Evolutionary conservation across 805 yeast species (phyloP), one percentile per base, ranked within the genome.

Genomic region (Candida railenensis): DNA sequence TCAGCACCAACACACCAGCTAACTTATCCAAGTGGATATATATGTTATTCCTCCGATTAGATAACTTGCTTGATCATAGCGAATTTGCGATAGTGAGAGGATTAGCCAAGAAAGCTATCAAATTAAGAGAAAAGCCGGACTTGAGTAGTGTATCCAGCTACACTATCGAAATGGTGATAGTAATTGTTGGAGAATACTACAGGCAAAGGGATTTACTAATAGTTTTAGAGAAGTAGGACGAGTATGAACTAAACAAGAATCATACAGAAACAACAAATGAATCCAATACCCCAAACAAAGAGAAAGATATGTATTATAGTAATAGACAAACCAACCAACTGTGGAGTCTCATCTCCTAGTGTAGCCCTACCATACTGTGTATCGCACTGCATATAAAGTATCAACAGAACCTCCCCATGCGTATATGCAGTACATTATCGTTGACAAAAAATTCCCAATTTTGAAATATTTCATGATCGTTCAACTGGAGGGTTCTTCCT

Each of bases 101-200:
- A 5, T 56, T 72, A 47, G 76, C 66, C 1, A 57, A 60, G 47
- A 72, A 72, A 52, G 76, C 77, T 2, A 44, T 56, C 14, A 67
- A 65, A 40, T 47, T 71, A 14, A 46, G 53, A 7, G 46, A 32
- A 12, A 53, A 56, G 42, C 37, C 28, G 16, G n/a, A 33, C 16
- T 19, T 34, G 39, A 37, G 25, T 30, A 43, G 39, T 33, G 45
- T 53, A 11, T 52, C 64, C 4, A 47, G 43, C 36, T 65, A 52
- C 43, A 66, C 72, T 1, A 45, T 65, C 22, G 64, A 63, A 33
- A 59, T 65, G 61, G 57, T 70, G 9, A 47, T 69, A 37, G 56
- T 61, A 3, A 49, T 70, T 8, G 67, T 70, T 3, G 62, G 66
- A 3, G 49, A 51, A 8, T 66, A 67, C 55, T 71, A 57, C 43